These are phyloP conservation scores for Mycena epipterygia DNA, from an alignment of 768 basidiomycete genomes.

Conservation along the genomic window DNA sequence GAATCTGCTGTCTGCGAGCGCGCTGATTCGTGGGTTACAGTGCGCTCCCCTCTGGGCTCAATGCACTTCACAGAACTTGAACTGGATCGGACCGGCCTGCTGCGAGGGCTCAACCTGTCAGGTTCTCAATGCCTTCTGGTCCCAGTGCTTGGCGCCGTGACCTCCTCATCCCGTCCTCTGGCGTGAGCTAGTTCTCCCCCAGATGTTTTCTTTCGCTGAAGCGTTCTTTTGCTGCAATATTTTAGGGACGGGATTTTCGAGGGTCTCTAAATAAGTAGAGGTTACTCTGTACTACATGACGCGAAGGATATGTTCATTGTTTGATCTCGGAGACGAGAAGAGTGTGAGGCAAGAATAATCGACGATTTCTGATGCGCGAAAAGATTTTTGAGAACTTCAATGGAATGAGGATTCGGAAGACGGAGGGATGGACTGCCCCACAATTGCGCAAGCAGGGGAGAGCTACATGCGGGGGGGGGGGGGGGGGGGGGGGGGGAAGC, in stretches of 20 bases:
- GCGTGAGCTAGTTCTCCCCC: neutral
- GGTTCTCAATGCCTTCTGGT: slow-evolving; percentile 10
- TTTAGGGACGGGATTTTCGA: neutral
- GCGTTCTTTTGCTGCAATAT: neutral
- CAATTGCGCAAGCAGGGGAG: too few species aligned
- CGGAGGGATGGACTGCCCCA: too few species aligned
- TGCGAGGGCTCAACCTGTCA: slow-evolving; percentile 3
- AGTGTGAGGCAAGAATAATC: too few species aligned
- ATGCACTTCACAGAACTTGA: neutral
- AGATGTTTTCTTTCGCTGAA: neutral
- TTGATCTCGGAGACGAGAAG: too few species aligned
- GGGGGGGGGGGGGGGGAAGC: too few species aligned
- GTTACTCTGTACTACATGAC: too few species aligned
- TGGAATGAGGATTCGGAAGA: too few species aligned
- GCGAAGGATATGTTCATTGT: too few species aligned
- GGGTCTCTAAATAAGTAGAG: neutral
- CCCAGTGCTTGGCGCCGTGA: slow-evolving; percentile 14
- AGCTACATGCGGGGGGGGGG: too few species aligned
- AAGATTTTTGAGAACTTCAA: too few species aligned
- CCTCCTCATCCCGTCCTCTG: neutral
- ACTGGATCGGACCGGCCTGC: neutral
- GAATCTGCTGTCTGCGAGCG: too few species aligned
- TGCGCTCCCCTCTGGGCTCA: slow-evolving; percentile 5
- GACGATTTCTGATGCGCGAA: too few species aligned
- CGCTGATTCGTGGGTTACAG: neutral